phyloP scores from a whole-genome alignment of 352 stramenopile species.

The Phytophthora sojae region DNA sequence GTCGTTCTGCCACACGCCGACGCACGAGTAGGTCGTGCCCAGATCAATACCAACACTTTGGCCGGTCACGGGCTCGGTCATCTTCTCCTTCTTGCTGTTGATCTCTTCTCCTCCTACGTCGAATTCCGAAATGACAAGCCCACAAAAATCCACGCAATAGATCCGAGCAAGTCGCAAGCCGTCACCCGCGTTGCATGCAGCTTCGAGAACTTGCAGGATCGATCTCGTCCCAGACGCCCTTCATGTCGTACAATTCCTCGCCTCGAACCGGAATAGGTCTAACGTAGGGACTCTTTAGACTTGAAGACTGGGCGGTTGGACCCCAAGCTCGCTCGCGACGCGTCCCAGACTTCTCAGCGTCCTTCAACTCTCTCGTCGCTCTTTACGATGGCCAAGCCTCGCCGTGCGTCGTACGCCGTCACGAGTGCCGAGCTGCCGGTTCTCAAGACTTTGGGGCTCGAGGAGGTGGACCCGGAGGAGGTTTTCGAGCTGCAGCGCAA shows the following conservation, averaged over 20 bases:
- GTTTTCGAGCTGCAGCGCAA: constrained; percentile 79
- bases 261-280: constrained; percentile 19
- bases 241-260: background rate
- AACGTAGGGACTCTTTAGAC: background rate
- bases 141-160: too few relatives aligned
- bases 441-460: constrained; percentile 66
- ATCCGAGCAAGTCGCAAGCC: background rate
- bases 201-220: constrained; percentile 9
- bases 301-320: constrained; percentile 12
- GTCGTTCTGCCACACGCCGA: constrained; percentile 98
- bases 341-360: constrained; percentile 17
- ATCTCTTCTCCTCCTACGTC: constrained; percentile 43
- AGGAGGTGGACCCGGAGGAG: constrained; percentile 66
- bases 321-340: constrained; percentile 14
- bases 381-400: constrained; percentile 64
- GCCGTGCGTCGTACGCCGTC: constrained; percentile 38
- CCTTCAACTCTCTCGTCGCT: constrained; percentile 51
- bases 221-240: constrained; percentile 25
- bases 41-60: constrained; percentile 97
- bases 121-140: constrained; percentile 51
- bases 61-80: constrained; percentile 63
- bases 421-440: constrained; percentile 40
- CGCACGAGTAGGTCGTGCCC: constrained; percentile 97
- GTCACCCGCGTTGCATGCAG: background rate
- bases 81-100: constrained; percentile 1